Conservation (phyloP, 257 asterid genomes). For the Solanum virginianum region DNA sequence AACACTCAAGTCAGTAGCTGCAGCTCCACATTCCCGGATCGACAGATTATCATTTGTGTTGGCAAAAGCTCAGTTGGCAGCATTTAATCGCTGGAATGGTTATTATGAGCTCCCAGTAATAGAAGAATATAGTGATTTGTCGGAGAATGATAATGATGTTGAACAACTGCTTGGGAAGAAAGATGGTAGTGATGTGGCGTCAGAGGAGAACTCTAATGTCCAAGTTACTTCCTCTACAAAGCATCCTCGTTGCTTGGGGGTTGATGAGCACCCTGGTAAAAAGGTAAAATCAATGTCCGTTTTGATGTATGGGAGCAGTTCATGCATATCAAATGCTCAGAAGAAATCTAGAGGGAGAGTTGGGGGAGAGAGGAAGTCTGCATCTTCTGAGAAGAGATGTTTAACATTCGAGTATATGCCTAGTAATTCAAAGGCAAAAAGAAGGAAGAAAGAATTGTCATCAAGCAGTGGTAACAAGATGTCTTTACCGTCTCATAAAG, state of each 20-base stretch:
- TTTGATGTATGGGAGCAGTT: constrained; percentile 23
- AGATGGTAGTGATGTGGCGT: constrained; percentile 2
- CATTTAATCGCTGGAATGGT: constrained; percentile 63
- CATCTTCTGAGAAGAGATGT: constrained; percentile 7
- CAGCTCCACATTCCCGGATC: constrained; percentile 15
- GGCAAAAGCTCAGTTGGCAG: constrained; percentile 39
- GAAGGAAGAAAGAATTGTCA: not conserved
- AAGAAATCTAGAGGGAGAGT: constrained; percentile 6
- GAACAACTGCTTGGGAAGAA: constrained; percentile 5
- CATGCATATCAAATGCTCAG: constrained; percentile 8
- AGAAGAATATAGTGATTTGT: constrained; percentile 9
- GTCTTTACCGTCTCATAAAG: not conserved
- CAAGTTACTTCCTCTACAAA: constrained; percentile 20
- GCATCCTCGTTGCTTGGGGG: constrained; percentile 7
- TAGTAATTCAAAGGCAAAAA: not conserved
- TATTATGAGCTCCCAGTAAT: constrained; percentile 26
- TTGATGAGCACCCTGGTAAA: constrained; percentile 6
- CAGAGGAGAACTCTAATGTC: constrained; percentile 7
- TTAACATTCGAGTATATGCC: not conserved
- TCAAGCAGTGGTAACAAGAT: not conserved
- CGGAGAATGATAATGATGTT: constrained; percentile 23
- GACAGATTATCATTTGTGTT: constrained; percentile 26
- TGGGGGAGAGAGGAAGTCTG: constrained; percentile 2
- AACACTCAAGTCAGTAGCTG: constrained; percentile 36
- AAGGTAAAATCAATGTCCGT: constrained; percentile 21